A percentile compares a stretch with the other conserved stretches of the same genome.
phyloP scores from a whole-genome alignment of 225 moss, liverwort and hornwort genomes.

The Sphagnum contortum region DNA sequence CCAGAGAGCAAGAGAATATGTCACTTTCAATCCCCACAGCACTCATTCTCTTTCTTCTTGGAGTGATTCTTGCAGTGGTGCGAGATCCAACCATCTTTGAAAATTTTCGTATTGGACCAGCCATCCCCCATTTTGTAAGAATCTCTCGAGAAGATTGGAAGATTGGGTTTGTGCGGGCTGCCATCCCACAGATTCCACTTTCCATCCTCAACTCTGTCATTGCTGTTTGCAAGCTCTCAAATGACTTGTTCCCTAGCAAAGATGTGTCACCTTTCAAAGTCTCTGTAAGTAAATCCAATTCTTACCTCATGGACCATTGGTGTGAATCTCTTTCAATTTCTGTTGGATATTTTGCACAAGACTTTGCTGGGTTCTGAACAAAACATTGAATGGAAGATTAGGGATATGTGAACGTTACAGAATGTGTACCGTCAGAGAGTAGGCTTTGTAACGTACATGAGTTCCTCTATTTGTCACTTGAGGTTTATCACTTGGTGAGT shows the following conservation, averaged over 20 bases:
- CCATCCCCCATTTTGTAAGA: slow-evolving; percentile 19
- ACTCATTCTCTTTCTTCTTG: slow-evolving; percentile 55
- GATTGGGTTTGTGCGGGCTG: slow-evolving; percentile 64
- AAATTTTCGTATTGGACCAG: slow-evolving; percentile 43
- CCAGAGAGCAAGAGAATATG: slow-evolving; percentile 15
- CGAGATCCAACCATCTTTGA: slow-evolving; percentile 36
- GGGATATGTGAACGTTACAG: no score
- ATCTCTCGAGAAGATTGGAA: slow-evolving; percentile 60
- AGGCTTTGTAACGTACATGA: no score
- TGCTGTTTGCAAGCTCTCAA: slow-evolving; percentile 72
- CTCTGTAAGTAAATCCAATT: slow-evolving; percentile 18
- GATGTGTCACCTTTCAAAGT: slow-evolving; percentile 49
- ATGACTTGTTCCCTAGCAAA: slow-evolving; percentile 71
- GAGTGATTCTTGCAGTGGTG: slow-evolving; percentile 44
- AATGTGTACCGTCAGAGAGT: no score
- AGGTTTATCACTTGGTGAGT: no score
- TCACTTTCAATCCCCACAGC: slow-evolving; percentile 37
- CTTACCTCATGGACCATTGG: no score
- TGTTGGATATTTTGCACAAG: no score
- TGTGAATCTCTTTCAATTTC: no score
- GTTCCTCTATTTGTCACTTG: no score
- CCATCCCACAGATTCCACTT: slow-evolving; percentile 75
- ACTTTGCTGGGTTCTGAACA: no score
- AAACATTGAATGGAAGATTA: no score
- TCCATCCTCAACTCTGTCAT: slow-evolving; percentile 83